phyloP scores from a whole-genome alignment of 2,329 filamentous ascomycete species.

The Diaporthe destruens region DNA sequence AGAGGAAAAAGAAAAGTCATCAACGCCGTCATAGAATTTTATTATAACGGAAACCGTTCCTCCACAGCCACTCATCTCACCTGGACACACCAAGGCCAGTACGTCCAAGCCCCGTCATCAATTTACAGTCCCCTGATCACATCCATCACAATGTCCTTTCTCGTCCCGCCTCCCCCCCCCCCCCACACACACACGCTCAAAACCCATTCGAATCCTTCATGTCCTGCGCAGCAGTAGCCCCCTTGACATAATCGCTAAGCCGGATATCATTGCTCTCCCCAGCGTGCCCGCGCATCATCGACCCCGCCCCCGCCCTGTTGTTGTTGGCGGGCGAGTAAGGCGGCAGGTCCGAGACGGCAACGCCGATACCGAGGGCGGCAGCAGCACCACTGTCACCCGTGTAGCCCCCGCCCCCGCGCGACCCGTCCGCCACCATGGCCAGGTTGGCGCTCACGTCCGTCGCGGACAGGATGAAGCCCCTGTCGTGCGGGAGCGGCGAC shows the following conservation, averaged over 20 bases:
- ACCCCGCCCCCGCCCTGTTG: conserved; percentile 43
- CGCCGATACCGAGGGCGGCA: background rate
- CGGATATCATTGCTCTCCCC: conserved; percentile 53
- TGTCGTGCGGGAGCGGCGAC: background rate
- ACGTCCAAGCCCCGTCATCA: background rate
- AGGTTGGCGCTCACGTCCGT: conserved; percentile 47
- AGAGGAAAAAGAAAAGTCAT: no score
- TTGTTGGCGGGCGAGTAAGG: conserved; percentile 41
- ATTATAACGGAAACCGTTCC: background rate
- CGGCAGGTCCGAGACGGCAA: conserved; percentile 32
- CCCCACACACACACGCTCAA: background rate
- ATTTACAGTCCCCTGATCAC: background rate
- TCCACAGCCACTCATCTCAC: background rate
- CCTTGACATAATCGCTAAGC: conserved; percentile 54
- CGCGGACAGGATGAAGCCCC: conserved; percentile 23
- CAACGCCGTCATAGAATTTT: background rate
- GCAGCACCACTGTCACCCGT: conserved; percentile 24
- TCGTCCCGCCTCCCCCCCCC: background rate
- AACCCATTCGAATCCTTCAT: conserved; percentile 49
- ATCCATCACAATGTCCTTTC: background rate
- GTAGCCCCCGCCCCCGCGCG: conserved; percentile 40
- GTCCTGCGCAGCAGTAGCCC: conserved; percentile 52
- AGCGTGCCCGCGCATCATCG: conserved; percentile 50
- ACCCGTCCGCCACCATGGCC: conserved; percentile 50
- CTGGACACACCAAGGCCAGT: background rate